Evolutionary conservation across 495 filamentous ascomycete genomes (phyloP).

Genomic region (Xylaria flabelliformis): DNA sequence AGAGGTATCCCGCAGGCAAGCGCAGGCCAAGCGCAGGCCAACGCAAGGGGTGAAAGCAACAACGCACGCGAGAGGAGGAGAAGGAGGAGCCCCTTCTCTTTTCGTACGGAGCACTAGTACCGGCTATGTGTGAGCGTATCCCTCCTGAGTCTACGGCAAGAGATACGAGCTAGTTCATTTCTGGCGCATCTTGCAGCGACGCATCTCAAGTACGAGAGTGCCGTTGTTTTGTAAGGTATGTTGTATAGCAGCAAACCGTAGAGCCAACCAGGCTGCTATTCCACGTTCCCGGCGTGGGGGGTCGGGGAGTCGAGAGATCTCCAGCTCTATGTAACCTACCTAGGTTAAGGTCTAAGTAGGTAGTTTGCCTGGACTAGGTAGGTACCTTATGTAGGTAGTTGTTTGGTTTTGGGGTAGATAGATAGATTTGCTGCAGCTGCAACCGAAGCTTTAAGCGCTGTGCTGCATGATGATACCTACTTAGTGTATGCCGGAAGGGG

Average conservation of each 20-base stretch:
- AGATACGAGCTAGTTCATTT: constrained; percentile 17
- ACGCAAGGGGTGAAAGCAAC: constrained; percentile 21
- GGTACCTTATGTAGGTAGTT: neutral
- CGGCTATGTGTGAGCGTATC: neutral
- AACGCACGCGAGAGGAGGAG: neutral
- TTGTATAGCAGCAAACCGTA: constrained; percentile 3
- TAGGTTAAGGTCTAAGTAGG: no score
- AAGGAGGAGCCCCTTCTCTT: neutral
- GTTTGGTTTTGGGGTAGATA: constrained; percentile 7
- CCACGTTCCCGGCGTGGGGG: constrained; percentile 22
- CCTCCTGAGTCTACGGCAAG: neutral
- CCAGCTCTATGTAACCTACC: no score
- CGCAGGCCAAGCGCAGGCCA: neutral
- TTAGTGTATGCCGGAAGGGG: neutral
- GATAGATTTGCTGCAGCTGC: neutral
- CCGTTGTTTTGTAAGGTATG: no score
- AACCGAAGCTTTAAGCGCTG: neutral
- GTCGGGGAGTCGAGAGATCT: neutral
- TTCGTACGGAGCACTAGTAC: constrained; percentile 3
- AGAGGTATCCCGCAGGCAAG: constrained; percentile 14
- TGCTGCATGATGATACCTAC: neutral
- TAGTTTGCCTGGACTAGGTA: neutral
- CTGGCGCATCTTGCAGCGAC: constrained; percentile 21
- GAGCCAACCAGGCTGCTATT: constrained; percentile 1
- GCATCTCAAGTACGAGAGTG: neutral